These are phyloP conservation scores for Heteromeles arbutifolia DNA, from an alignment of 306 rosid genomes.

Conservation along the genomic window DNA sequence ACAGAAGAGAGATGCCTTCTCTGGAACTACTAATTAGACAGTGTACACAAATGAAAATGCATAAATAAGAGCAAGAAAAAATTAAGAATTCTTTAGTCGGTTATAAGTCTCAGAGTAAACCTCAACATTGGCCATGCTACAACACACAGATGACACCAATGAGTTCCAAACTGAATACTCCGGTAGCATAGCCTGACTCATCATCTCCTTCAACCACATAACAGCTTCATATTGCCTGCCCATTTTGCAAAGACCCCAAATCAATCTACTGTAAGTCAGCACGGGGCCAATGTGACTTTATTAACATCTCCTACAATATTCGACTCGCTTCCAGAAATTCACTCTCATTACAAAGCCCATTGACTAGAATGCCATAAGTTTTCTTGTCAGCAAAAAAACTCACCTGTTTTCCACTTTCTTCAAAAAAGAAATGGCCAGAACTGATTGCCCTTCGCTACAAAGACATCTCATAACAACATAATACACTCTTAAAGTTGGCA, in stretches of 20 bases:
- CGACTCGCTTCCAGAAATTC: constrained; percentile 21
- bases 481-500: constrained; percentile 22
- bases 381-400: constrained; percentile 26
- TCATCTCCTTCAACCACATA: constrained; percentile 40
- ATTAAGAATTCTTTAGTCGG: neutral
- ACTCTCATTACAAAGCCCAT: constrained; percentile 28
- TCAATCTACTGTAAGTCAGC: constrained; percentile 16
- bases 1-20: no score
- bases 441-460: constrained; percentile 20
- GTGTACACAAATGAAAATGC: no score
- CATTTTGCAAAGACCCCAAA: constrained; percentile 30
- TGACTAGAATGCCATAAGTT: constrained; percentile 16
- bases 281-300: constrained; percentile 26
- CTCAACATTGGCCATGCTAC: neutral
- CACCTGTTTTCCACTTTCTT: constrained; percentile 27
- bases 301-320: constrained; percentile 29
- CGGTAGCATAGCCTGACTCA: constrained; percentile 24
- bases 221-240: constrained; percentile 22
- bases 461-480: constrained; percentile 22
- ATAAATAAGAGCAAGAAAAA: no score
- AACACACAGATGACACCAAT: constrained; percentile 31
- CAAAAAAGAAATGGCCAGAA: constrained; percentile 14
- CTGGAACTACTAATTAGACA: no score
- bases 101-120: neutral
- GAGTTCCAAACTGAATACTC: constrained; percentile 26